Conservation (phyloP, 192 early-diverging fungal species). For the Backusella liffmaniae region DNA sequence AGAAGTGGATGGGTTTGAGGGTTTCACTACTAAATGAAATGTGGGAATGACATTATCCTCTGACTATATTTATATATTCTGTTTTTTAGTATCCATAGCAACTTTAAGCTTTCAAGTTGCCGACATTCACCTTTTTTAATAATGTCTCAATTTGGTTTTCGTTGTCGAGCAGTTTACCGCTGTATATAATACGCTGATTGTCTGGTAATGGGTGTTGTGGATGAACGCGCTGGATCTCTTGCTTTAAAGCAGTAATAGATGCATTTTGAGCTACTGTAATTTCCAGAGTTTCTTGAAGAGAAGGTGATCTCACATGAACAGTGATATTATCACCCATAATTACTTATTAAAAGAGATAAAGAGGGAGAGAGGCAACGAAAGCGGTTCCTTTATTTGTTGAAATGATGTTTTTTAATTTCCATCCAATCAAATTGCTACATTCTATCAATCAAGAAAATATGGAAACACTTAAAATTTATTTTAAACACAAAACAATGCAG, state of each 20-base stretch:
- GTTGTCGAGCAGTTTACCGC: slow-evolving; percentile 34
- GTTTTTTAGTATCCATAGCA: neutral
- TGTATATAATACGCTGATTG: slow-evolving; percentile 36
- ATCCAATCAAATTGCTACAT: neutral
- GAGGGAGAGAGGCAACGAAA: neutral
- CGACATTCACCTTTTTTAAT: slow-evolving; percentile 21
- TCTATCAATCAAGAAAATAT: neutral
- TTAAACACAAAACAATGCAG: too few relatives aligned
- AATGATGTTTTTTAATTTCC: neutral
- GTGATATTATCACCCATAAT: slow-evolving; percentile 5
- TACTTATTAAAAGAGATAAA: neutral
- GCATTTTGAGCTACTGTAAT: neutral
- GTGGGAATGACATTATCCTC: slow-evolving; percentile 19
- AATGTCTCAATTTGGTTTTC: slow-evolving; percentile 14
- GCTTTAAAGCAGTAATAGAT: slow-evolving; percentile 22
- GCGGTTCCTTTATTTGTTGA: neutral
- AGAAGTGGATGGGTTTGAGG: slow-evolving; percentile 9
- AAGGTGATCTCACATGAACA: slow-evolving; percentile 34
- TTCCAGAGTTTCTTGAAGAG: slow-evolving; percentile 26
- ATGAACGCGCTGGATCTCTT: slow-evolving; percentile 23
- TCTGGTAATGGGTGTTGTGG: slow-evolving; percentile 25
- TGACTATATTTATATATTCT: slow-evolving; percentile 2
- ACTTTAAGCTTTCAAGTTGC: neutral
- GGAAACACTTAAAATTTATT: too few relatives aligned
- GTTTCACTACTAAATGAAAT: slow-evolving; percentile 42